Conservation (phyloP, 768 basidiomycete genomes). For the Baorangia bicolor region DNA sequence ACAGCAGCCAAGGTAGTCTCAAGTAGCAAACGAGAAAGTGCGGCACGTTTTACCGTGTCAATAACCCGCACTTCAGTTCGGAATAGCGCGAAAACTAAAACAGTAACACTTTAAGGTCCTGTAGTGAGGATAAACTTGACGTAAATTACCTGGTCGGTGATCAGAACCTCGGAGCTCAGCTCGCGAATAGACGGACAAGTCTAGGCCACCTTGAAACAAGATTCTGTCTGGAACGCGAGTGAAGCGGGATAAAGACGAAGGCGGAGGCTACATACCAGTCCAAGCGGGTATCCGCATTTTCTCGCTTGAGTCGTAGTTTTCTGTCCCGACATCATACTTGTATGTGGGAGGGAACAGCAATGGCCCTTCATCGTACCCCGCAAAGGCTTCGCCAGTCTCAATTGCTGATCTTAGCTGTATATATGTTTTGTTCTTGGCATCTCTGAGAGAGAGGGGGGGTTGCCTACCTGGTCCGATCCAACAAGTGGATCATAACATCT, state of each 20-base stretch:
- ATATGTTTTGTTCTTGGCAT: neutral
- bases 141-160: conserved; percentile 78
- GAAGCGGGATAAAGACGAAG: neutral
- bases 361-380: conserved; percentile 85
- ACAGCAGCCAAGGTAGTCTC: conserved; percentile 60
- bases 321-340: conserved; percentile 80
- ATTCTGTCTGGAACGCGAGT: conserved; percentile 73
- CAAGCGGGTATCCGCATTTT: conserved; percentile 96
- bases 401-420: conserved; percentile 71
- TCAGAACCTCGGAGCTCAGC: conserved; percentile 91
- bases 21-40: conserved; percentile 65
- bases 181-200: conserved; percentile 76
- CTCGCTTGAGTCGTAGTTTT: conserved; percentile 92
- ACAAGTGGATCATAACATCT: conserved; percentile 74
- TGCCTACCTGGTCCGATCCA: conserved; percentile 79
- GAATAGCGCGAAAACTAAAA: conserved; percentile 81
- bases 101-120: neutral
- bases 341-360: conserved; percentile 94
- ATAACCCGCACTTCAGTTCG: conserved; percentile 74
- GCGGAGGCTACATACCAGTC: conserved; percentile 64
- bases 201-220: conserved; percentile 76
- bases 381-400: conserved; percentile 70
- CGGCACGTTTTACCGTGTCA: conserved; percentile 71
- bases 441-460: neutral
- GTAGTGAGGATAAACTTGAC: neutral